phyloP scores from a whole-genome alignment of 1,284 basidiomycete species.

The Neolentinus lepideus region DNA sequence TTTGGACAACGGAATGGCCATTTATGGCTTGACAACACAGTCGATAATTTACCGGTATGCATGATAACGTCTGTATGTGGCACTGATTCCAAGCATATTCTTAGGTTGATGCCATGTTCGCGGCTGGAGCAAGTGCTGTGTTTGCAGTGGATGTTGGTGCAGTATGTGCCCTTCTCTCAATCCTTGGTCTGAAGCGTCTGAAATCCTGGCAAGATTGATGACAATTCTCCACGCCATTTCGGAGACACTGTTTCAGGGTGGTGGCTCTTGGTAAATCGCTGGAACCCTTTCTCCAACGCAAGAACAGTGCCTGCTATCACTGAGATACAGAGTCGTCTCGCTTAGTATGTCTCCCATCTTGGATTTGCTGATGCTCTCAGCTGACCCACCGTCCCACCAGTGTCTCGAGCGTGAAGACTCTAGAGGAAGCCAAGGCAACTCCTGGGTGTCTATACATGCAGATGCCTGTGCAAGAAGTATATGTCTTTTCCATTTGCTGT shows the following conservation, averaged over 20 bases:
- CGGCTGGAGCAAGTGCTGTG: constrained; percentile 88
- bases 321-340: constrained; percentile 92
- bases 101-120: constrained; percentile 86
- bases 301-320: constrained; percentile 87
- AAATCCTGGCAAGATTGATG: constrained; percentile 60
- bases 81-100: constrained; percentile 8
- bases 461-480: constrained; percentile 89
- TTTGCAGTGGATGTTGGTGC: constrained; percentile 95
- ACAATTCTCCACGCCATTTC: constrained; percentile 91
- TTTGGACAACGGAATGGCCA: constrained; percentile 7
- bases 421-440: constrained; percentile 90
- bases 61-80: background rate
- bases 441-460: constrained; percentile 89
- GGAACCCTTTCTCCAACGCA: constrained; percentile 85
- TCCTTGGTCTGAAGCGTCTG: background rate
- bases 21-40: constrained; percentile 26
- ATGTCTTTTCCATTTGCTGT: constrained; percentile 11
- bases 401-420: constrained; percentile 90
- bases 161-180: constrained; percentile 34
- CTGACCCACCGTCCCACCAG: constrained; percentile 29
- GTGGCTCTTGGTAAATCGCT: constrained; percentile 92
- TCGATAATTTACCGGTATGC: constrained; percentile 85
- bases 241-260: constrained; percentile 96
- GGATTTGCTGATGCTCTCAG: background rate
- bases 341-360: constrained; percentile 65